These are phyloP conservation scores for Penicillium coprophilum DNA, from an alignment of 495 filamentous ascomycete species.

Conservation along the genomic window DNA sequence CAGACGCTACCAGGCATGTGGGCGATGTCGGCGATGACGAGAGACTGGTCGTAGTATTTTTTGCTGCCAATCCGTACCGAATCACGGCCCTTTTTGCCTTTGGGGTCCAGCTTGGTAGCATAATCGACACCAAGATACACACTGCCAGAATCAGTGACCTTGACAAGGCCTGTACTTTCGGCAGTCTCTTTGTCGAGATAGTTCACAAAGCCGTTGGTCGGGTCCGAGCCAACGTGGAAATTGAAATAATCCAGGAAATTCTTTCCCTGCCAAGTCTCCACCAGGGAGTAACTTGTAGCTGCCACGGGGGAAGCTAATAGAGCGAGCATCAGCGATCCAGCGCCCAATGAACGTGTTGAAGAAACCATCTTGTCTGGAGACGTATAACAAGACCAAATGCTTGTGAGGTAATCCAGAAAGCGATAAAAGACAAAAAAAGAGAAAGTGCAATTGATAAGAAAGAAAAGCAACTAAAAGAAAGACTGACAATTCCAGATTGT, in stretches of 20 bases:
- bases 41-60: slow-evolving; percentile 62
- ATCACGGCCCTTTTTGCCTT: slow-evolving; percentile 53
- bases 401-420: neutral
- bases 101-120: slow-evolving; percentile 33
- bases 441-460: slow-evolving; percentile 7
- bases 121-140: slow-evolving; percentile 56
- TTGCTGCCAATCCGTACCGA: slow-evolving; percentile 70
- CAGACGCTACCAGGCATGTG: slow-evolving; percentile 74
- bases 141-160: slow-evolving; percentile 47
- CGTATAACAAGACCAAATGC: slow-evolving; percentile 7
- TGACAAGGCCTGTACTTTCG: slow-evolving; percentile 55
- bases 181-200: slow-evolving; percentile 61
- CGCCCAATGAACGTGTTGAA: slow-evolving; percentile 25
- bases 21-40: slow-evolving; percentile 71
- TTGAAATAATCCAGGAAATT: slow-evolving; percentile 54
- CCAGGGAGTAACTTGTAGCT: slow-evolving; percentile 40
- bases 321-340: slow-evolving; percentile 32
- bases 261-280: slow-evolving; percentile 45
- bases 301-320: slow-evolving; percentile 18
- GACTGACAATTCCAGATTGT: slow-evolving; percentile 26
- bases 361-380: slow-evolving; percentile 21
- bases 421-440: slow-evolving; percentile 11
- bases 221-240: slow-evolving; percentile 54
- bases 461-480: slow-evolving; percentile 16
- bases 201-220: slow-evolving; percentile 68